Evolutionary conservation across 2,329 filamentous ascomycete genomes (phyloP).

Genomic region (Alternaria ethzedia): DNA sequence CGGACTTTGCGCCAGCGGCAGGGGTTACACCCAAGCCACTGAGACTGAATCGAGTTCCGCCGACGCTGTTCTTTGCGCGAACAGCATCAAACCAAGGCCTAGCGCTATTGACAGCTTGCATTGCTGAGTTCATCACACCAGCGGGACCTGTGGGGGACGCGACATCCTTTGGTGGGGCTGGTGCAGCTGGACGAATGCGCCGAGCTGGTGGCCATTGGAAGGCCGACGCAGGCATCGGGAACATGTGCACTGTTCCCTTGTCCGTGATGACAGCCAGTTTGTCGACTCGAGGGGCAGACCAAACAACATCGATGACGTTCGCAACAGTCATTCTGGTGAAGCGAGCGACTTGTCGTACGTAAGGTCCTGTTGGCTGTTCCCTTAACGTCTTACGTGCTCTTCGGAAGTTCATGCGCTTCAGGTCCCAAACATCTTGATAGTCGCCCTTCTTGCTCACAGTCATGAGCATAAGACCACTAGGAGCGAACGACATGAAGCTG

Average conservation of each 20-base stretch:
- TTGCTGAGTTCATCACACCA: conserved; percentile 47
- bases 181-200: conserved; percentile 41
- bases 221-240: conserved; percentile 81
- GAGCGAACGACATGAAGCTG: conserved; percentile 80
- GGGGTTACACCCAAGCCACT: conserved; percentile 50
- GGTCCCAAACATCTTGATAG: conserved; percentile 80
- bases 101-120: conserved; percentile 54
- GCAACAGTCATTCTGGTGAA: conserved; percentile 93
- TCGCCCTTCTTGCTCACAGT: conserved; percentile 86
- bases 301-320: conserved; percentile 86
- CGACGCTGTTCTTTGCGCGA: conserved; percentile 42
- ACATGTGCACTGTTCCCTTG: conserved; percentile 91
- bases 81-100: conserved; percentile 47
- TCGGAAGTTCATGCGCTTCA: conserved; percentile 65
- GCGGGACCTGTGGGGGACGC: conserved; percentile 39
- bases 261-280: conserved; percentile 89
- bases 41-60: conserved; percentile 43
- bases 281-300: conserved; percentile 82
- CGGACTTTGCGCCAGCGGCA: conserved; percentile 65
- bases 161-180: conserved; percentile 40
- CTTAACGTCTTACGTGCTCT: conserved; percentile 40
- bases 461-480: conserved; percentile 74
- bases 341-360: conserved; percentile 82
- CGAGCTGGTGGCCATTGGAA: conserved; percentile 84
- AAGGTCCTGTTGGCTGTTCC: conserved; percentile 46